Evolutionary conservation across 108 stramenopile species (phyloP), one percentile per base, ranked within the genome.

Genomic region (Fragilaria crotonensis): DNA sequence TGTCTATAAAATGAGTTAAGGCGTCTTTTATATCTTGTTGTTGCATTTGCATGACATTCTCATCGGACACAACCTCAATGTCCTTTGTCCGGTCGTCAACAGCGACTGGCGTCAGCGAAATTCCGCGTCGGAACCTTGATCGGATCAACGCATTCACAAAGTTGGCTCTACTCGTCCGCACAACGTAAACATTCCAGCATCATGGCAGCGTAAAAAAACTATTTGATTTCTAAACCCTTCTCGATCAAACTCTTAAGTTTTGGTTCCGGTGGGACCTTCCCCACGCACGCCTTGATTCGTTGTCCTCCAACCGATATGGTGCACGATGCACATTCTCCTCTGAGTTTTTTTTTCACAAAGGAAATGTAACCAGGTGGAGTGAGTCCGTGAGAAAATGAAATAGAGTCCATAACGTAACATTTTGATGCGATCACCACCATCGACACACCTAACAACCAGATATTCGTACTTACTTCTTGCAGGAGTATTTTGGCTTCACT

Each of bases 271-370:
- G 90, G 90, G 19, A 92, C 90, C 57, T 92, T 92, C 32, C 78
- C 90, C 2, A 84, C 79, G 57, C 87, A 93, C 19, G 90, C 73
- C 52, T 85, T 86, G 48, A 84, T 73, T 11, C 82, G 72, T 28
- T 79, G 69, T 11, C 90, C 90, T 33, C 85, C 90, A 27, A 93
- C 79, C 17, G 73, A 66, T 1, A 93, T 55, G 14, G 78, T 80
- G 63, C 90, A 93, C 26, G 81, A 77, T 7, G 73, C 83, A 47
- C 90, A 93, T 59, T 93, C 90, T 29, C 90, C 90, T 57, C 86
- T 83, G 41, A 33, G 2, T 18, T 30, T 1, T 21, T 4, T n/a
- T 23, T 19, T 52, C 3, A 33, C 14, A 20, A 45, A 54, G 55
- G 22, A 70, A 18, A 0, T 25, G 25, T 52, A 22, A 22, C 4